Percentiles rank a stretch among this genome's conserved stretches.
Evolutionary conservation across 257 asterid genomes (phyloP).

Genomic region (Verbascum thapsus): DNA sequence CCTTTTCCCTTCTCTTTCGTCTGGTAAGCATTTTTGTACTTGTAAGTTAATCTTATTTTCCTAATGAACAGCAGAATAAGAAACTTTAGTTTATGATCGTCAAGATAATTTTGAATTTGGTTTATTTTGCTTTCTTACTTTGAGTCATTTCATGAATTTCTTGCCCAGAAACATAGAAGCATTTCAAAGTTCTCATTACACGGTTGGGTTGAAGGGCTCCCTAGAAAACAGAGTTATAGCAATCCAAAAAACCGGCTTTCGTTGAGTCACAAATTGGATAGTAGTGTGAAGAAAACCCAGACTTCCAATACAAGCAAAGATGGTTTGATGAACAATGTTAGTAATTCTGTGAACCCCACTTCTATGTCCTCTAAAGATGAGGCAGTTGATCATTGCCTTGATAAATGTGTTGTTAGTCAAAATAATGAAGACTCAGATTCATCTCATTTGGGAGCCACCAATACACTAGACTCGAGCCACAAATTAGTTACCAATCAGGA

Average conservation of each 20-base stretch:
- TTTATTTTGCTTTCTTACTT: constrained; percentile 21
- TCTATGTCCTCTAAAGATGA: constrained; percentile 43
- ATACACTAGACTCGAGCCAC: constrained; percentile 32
- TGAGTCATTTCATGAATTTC: constrained; percentile 29
- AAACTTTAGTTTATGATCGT: constrained; percentile 6
- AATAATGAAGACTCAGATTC: constrained; percentile 41
- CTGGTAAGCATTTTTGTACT: constrained; percentile 12
- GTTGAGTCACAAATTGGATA: constrained; percentile 34
- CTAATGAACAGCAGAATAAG: constrained; percentile 6
- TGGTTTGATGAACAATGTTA: constrained; percentile 33
- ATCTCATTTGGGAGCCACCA: constrained; percentile 31
- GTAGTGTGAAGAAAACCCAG: constrained; percentile 35
- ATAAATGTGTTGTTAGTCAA: constrained; percentile 53
- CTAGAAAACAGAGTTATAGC: constrained; percentile 52
- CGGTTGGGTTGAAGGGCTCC: constrained; percentile 65
- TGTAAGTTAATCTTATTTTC: constrained; percentile 9
- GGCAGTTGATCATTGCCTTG: constrained; percentile 39
- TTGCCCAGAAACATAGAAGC: constrained; percentile 83
- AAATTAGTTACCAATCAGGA: constrained; percentile 43
- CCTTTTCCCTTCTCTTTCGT: constrained; percentile 12
- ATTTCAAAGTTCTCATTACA: constrained; percentile 66
- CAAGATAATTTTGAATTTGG: constrained; percentile 22
- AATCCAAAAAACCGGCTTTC: constrained; percentile 40
- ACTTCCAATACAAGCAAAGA: constrained; percentile 40
- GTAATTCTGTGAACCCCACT: constrained; percentile 30